Base-by-base conservation (phyloP, 495 filamentous ascomycete genomes). In the Penicillium samsonianum region DNA sequence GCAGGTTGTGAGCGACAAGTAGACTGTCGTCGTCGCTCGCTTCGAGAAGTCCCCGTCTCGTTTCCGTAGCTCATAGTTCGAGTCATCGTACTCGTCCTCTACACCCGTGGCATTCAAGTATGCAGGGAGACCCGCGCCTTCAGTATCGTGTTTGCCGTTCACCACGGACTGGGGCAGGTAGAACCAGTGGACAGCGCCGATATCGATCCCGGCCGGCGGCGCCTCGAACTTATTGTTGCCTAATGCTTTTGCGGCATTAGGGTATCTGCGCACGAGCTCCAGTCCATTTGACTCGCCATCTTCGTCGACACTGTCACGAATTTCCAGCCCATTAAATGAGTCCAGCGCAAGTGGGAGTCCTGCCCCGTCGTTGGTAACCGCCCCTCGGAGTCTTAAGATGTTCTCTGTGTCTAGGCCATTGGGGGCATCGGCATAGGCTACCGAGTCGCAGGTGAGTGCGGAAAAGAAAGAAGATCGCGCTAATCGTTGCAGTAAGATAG, bases 1-100 rank as follows among this genome's bases (percentile, higher is more conserved):
- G 71, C 92, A 97, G 8, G 90, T 88, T 55, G 88, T 95, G 33
- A 92, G 81, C 4, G 91, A 89, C 47, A 97, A 79, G 62, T 86
- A 96, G 7, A 96, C 73, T 1, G 75, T 84, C 17, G 73, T 79
- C 6, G 53, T 28, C 74, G 67, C 60, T 46, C 43, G 37, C 28
- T 75, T 74, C 17, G 53, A 52, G 16, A 45, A 12, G 9, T 57
- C 53, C 46, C 28, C 60, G 45, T 55, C 50, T 41, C 62, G 48
- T 52, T 62, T 74, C 52, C 59, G 60, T 53, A 68, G 60, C 48
- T 67, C 73, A 53, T 60, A 59, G 20, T 22, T 55, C 10, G 44
- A 49, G 2, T 31, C 50, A 19, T 53, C 23, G 5, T 59, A 58
- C 22, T 46, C 46, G 2, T 59, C 4, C 3, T 31, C 30, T 31